A percentile compares a stretch with the other conserved stretches of the same genome.
phyloP scores from a whole-genome alignment of 768 basidiomycete species.

The Cystoderma amianthinum region DNA sequence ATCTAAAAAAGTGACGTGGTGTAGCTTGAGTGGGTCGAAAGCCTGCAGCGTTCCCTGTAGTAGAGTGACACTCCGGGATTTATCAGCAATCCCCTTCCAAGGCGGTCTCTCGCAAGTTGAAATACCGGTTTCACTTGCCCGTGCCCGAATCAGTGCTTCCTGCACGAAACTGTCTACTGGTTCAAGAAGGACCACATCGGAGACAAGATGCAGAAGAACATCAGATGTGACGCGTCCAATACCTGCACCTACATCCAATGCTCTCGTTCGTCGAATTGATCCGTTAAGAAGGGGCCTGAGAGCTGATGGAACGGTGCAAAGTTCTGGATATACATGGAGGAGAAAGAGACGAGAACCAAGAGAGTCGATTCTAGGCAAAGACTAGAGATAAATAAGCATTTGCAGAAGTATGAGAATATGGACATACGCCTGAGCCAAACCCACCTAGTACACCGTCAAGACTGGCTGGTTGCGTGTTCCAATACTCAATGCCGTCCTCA shows the following conservation, averaged over 20 bases:
- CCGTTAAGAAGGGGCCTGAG: slow-evolving; percentile 39
- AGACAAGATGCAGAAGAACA: slow-evolving; percentile 83
- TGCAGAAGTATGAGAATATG: slow-evolving; percentile 17
- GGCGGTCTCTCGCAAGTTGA: slow-evolving; percentile 15
- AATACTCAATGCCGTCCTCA: slow-evolving; percentile 78
- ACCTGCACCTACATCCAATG: slow-evolving; percentile 91
- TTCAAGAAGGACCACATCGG: slow-evolving; percentile 85
- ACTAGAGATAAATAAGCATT: slow-evolving; percentile 30
- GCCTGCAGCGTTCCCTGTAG: slow-evolving; percentile 74
- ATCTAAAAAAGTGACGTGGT: slow-evolving; percentile 44
- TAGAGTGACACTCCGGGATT: slow-evolving; percentile 69
- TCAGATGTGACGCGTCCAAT: slow-evolving; percentile 88
- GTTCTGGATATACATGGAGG: slow-evolving; percentile 71
- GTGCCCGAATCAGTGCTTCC: slow-evolving; percentile 49
- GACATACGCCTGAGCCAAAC: slow-evolving; percentile 48
- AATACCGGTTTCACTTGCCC: slow-evolving; percentile 19
- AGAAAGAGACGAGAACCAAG: slow-evolving; percentile 87
- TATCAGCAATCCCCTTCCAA: slow-evolving; percentile 67
- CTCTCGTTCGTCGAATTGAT: slow-evolving; percentile 39
- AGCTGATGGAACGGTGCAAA: slow-evolving; percentile 72
- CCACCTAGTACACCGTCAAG: slow-evolving; percentile 82
- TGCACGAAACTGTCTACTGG: slow-evolving; percentile 76
- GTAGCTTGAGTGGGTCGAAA: slow-evolving; percentile 61
- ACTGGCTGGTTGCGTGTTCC: slow-evolving; percentile 75
- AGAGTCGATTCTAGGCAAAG: slow-evolving; percentile 86